Percentiles rank a stretch among this genome's conserved stretches.
phyloP scores from a whole-genome alignment of 1,284 basidiomycete genomes.

The Meira nashicola region DNA sequence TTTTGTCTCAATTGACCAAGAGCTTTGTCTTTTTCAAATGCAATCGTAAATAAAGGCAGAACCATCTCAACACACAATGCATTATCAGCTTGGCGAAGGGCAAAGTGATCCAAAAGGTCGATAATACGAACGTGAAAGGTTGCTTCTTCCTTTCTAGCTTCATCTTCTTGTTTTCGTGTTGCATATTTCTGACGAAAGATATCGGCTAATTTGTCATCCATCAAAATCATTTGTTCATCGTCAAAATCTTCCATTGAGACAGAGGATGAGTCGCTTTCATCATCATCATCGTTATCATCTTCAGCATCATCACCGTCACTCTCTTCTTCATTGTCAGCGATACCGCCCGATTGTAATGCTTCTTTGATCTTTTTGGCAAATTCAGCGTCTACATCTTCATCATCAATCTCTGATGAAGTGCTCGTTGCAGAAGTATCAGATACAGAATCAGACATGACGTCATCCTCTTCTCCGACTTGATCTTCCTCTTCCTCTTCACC shows the following conservation, averaged over 20 bases:
- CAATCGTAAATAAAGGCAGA: slow-evolving; percentile 70
- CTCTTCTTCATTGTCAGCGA: slow-evolving; percentile 59
- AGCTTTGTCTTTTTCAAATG: slow-evolving; percentile 46
- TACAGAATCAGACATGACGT: slow-evolving; percentile 55
- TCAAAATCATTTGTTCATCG: slow-evolving; percentile 94
- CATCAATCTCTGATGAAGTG: slow-evolving; percentile 54
- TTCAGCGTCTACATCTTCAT: slow-evolving; percentile 61
- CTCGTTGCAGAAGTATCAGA: slow-evolving; percentile 33
- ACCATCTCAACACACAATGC: slow-evolving; percentile 67
- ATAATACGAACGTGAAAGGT: slow-evolving; percentile 93
- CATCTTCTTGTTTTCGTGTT: slow-evolving; percentile 64
- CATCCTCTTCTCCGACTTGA: slow-evolving; percentile 19
- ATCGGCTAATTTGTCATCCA: slow-evolving; percentile 85
- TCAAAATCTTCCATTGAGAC: slow-evolving; percentile 34
- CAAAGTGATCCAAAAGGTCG: slow-evolving; percentile 79
- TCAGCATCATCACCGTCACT: slow-evolving; percentile 54
- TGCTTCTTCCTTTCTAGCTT: slow-evolving; percentile 52
- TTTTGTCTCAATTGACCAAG: slow-evolving; percentile 82
- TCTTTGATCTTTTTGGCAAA: slow-evolving; percentile 71
- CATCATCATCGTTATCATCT: slow-evolving; percentile 51
- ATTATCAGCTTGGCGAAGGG: slow-evolving; percentile 66
- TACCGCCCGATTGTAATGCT: slow-evolving; percentile 69
- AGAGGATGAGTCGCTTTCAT: slow-evolving; percentile 24
- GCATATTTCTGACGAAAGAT: slow-evolving; percentile 68
- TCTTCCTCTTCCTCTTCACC: slow-evolving; percentile 19